phyloP scores from a whole-genome alignment of 768 basidiomycete species.

The Lepiota subincarnata region DNA sequence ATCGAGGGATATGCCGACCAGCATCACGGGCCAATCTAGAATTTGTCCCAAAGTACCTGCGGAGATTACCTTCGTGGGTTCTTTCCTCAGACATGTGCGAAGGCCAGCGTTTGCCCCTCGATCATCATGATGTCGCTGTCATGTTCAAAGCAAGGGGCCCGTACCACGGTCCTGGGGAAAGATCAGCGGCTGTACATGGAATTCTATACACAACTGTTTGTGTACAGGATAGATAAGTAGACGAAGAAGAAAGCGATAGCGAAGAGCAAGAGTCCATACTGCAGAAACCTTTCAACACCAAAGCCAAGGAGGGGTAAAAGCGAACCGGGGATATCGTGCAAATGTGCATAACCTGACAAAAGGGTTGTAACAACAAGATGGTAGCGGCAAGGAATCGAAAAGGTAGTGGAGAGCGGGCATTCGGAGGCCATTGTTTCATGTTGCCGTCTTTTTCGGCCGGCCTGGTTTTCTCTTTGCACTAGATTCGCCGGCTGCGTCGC shows the following conservation, averaged over 20 bases:
- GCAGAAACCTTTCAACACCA: slow-evolving; percentile 22
- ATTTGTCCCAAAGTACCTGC: slow-evolving; percentile 27
- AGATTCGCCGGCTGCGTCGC: slow-evolving; percentile 41
- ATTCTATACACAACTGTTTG: slow-evolving; percentile 24
- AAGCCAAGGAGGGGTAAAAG: slow-evolving; percentile 23
- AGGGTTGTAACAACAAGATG: slow-evolving; percentile 18
- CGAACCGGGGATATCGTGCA: slow-evolving; percentile 13
- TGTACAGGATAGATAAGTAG: slow-evolving; percentile 35
- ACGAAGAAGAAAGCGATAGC: slow-evolving; percentile 25
- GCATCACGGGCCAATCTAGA: slow-evolving; percentile 23
- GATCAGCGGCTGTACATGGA: slow-evolving; percentile 23
- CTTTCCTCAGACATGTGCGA: slow-evolving; percentile 18
- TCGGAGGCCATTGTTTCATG: slow-evolving; percentile 15
- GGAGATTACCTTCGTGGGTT: slow-evolving; percentile 25
- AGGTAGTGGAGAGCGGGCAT: slow-evolving; percentile 19
- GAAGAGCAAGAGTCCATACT: slow-evolving; percentile 22
- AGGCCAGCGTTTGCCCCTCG: neutral
- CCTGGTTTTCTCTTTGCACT: slow-evolving; percentile 67
- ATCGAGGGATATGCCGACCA: slow-evolving; percentile 11
- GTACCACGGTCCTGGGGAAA: neutral
- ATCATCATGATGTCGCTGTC: slow-evolving; percentile 14
- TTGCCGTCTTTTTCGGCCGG: slow-evolving; percentile 57
- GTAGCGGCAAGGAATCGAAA: slow-evolving; percentile 23
- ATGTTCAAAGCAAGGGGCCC: slow-evolving; percentile 23
- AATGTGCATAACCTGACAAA: slow-evolving; percentile 12